phyloP scores from a whole-genome alignment of 2,329 filamentous ascomycete genomes.

The Apiospora saccharicola region DNA sequence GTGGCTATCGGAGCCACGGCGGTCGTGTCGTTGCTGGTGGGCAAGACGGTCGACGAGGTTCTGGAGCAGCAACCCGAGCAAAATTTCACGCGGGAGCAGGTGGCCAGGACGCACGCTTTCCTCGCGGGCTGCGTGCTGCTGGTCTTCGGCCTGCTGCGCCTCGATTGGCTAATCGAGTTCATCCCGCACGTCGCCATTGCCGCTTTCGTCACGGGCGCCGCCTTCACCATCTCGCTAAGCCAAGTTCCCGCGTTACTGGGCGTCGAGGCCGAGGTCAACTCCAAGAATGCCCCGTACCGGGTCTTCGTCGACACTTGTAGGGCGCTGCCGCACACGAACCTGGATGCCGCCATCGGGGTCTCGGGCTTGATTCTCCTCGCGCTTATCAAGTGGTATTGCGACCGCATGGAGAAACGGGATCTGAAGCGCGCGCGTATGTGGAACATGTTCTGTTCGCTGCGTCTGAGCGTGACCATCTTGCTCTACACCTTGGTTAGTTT shows the following conservation, averaged over 20 bases:
- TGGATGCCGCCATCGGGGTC: slow-evolving; percentile 87
- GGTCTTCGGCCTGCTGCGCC: slow-evolving; percentile 78
- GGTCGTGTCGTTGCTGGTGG: slow-evolving; percentile 18
- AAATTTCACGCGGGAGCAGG: slow-evolving; percentile 68
- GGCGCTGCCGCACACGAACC: slow-evolving; percentile 67
- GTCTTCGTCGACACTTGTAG: slow-evolving; percentile 86
- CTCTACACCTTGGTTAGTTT: slow-evolving; percentile 93
- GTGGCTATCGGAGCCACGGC: slow-evolving; percentile 83
- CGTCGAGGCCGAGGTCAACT: slow-evolving; percentile 72
- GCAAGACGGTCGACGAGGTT: slow-evolving; percentile 54
- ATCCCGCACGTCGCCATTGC: slow-evolving; percentile 91
- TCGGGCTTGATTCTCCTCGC: slow-evolving; percentile 82
- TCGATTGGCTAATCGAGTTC: slow-evolving; percentile 91
- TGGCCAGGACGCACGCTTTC: slow-evolving; percentile 81
- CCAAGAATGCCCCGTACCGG: slow-evolving; percentile 79
- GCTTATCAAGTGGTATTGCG: slow-evolving; percentile 72
- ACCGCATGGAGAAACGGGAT: slow-evolving; percentile 70
- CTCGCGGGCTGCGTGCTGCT: slow-evolving; percentile 80
- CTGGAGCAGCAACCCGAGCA: slow-evolving; percentile 87
- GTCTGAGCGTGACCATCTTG: slow-evolving; percentile 89
- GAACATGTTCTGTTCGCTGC: slow-evolving; percentile 91
- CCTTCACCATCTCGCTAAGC: slow-evolving; percentile 84
- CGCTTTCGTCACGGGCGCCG: slow-evolving; percentile 96
- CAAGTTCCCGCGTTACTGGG: slow-evolving; percentile 87
- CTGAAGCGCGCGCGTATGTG: slow-evolving; percentile 75